Base-by-base conservation (phyloP, 1,284 basidiomycete genomes). In the Irpex rosettiformis region DNA sequence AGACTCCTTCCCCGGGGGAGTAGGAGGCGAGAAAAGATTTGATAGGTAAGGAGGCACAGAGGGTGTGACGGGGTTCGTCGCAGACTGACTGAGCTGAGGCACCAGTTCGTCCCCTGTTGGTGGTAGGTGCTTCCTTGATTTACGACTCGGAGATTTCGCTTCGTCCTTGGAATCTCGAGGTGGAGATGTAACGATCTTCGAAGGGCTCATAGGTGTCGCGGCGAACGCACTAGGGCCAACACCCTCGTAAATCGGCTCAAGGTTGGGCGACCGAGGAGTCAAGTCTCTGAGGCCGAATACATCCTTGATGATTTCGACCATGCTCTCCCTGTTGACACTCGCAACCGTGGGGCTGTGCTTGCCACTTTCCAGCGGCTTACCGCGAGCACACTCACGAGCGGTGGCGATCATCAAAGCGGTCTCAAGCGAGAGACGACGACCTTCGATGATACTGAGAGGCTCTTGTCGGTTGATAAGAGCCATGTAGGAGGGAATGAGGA, bases 401-500 rank as follows among this genome's bases (percentile, higher is more conserved):
- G 72, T 70, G 0, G 84, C 83, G n/a, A 90, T 74, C 57, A 74
- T 77, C 3, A 89, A 68, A 0, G 81, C 75, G 0, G 81, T 86
- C 52, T 86, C 82, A 69, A 90, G 75, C 0, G 83, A 83, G 24
- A 91, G 69, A 25, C 74, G 73, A 22, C 74, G 66, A 55, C 84
- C 86, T 59, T 91, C 88, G 8, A 73, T 73, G 10, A 84, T 67
- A 0, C 78, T 77, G 24, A 89, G 73, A 0, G 88, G 82, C 0
- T 77, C 76, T 3, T 77, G 73, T 6, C 86, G 84, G 27, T 73
- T 72, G 48, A 81, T 82, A 0, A 91, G 74, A 0, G 79, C 77
- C 10, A 78, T 75, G 62, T 86, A 90, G 0, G 81, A 78, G 0
- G 79, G 78, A 29, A 87, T 73, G 25, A 90, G 75, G 45, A 84